Percentiles rank a stretch among this genome's conserved stretches.
These are phyloP conservation scores for Pichia sp. DNA, from an alignment of 1,139 yeast species.

Conservation along the genomic window DNA sequence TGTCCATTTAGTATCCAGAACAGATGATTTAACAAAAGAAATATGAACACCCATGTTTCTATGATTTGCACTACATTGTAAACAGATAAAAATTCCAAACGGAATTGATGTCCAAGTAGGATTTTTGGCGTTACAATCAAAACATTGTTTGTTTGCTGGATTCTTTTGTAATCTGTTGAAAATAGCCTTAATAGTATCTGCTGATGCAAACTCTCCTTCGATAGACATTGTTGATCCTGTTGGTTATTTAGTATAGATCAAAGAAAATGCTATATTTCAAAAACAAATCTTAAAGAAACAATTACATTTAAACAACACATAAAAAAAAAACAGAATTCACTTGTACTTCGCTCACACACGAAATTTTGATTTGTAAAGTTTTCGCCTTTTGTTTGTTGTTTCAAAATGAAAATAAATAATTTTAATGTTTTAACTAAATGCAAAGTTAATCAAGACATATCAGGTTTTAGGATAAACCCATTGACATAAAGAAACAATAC, in stretches of 20 bases:
- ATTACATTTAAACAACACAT: too few relatives aligned
- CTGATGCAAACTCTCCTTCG: constrained; percentile 43
- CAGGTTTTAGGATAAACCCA: too few relatives aligned
- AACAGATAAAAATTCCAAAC: constrained; percentile 86
- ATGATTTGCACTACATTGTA: constrained; percentile 95
- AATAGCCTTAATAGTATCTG: constrained; percentile 55
- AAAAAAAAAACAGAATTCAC: too few relatives aligned
- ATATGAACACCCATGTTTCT: constrained; percentile 95
- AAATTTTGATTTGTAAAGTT: too few relatives aligned
- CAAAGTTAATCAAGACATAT: too few relatives aligned
- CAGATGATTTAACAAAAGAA: constrained; percentile 88
- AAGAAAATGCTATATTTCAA: too few relatives aligned
- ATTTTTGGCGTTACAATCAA: constrained; percentile 88
- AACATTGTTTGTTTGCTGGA: constrained; percentile 77
- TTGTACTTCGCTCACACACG: too few relatives aligned
- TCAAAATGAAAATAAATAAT: too few relatives aligned
- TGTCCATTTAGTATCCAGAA: constrained; percentile 85
- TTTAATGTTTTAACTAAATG: too few relatives aligned
- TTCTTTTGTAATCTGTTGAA: constrained; percentile 55
- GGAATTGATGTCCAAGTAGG: constrained; percentile 99
- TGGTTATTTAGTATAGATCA: not conserved
- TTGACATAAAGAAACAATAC: too few relatives aligned
- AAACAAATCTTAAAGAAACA: too few relatives aligned
- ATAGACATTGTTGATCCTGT: constrained; percentile 11
- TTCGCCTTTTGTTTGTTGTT: too few relatives aligned